Base-by-base conservation (phyloP, 2,329 filamentous ascomycete species). In the Aspergillus proliferans region DNA sequence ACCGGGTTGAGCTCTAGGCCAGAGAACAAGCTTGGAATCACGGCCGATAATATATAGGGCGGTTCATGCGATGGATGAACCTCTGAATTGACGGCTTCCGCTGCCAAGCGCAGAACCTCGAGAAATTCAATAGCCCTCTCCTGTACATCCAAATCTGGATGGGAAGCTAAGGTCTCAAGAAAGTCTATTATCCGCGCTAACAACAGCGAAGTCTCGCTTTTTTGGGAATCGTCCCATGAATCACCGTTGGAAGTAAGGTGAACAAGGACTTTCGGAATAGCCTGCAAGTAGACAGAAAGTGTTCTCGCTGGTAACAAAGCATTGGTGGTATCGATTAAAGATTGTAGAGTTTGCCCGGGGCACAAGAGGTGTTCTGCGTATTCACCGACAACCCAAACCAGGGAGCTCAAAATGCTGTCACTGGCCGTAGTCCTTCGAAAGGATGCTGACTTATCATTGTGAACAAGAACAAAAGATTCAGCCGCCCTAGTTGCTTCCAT, bases 1-100 rank as follows among this genome's bases (percentile, higher is more conserved):
- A 98, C 92, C 0, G 93, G 95, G 57, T 97, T 96, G 33, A 98
- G 76, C 55, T 96, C 91, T 71, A 88, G 83, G 0, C 91, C 90
- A 5, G 79, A 77, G 65, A 97, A 97, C 2, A 98, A 76, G 1
- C 86, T 86, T 1, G 93, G 92, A 48, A 98, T 88, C 3, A 90
- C 91, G 64, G 95, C 88, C 0, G 90, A 94, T 4, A 98, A 79
- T 2, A 98, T 78, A 12, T 95, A 73, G 2, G 93, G 93, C 8
- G 88, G 79, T 54, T 93, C 86, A 18, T 71, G 56, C 3, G 39
- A 48, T 26, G 58, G 52, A 15, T 61, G 52, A 12, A 58, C 52
- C 36, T 62, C 57, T 3, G 67, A 60, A 4, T 61, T 65, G 33
- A 76, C 55, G 38, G 92, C 90, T 71, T 98, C 93, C 1, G 84